Base-by-base conservation (phyloP, 352 stramenopile species). In the Phytophthora cactorum region DNA sequence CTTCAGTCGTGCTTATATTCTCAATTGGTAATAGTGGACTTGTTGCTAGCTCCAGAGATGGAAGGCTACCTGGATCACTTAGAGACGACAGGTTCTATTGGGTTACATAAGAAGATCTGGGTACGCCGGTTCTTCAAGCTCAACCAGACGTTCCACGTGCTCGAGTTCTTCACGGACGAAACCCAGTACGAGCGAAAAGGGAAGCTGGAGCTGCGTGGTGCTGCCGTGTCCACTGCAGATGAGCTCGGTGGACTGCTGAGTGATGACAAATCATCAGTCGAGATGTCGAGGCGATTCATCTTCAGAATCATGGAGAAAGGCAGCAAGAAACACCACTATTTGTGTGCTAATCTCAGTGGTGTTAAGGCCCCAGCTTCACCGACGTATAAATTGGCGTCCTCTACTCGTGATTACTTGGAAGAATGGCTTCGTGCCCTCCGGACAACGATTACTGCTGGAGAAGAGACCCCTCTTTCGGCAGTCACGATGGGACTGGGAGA, bases 261-360 rank as follows among this genome's bases (percentile, higher is more conserved):
- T 32, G 61, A 63, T 54, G 36, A 50, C 29, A 77, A 78, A 45
- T 63, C 79, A 29, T 64, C 73, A 6, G 59, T 87, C 17, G 77
- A 89, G 52, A 84, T 89, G 72, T 76, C 83, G 22, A 74, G 82
- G 11, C 77, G 86, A 11, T 93, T 92, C 53, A 83, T 93, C 9
- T 78, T 95, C 47, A 75, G 84, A 17, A 60, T 93, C 32, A 83
- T 62, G 2, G 73, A 88, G 11, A 45, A 56, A 5, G 61, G 54
- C 9, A 66, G 46, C 14, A 68, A 71, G 29, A 74, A 73, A 34
- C 54, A 74, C 7, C 79, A 90, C 49, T 92, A 84, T 43, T 60
- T 95, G 10, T 92, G 84, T 56, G 82, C 81, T 4, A 75, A 90
- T 5, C 43, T 83, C 27, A 36, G 15, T 43, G 47, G 36, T 12